Percentiles rank a stretch among this genome's conserved stretches.
Evolutionary conservation across 306 rosid species (phyloP).

Genomic region (Prosopis cineraria): DNA sequence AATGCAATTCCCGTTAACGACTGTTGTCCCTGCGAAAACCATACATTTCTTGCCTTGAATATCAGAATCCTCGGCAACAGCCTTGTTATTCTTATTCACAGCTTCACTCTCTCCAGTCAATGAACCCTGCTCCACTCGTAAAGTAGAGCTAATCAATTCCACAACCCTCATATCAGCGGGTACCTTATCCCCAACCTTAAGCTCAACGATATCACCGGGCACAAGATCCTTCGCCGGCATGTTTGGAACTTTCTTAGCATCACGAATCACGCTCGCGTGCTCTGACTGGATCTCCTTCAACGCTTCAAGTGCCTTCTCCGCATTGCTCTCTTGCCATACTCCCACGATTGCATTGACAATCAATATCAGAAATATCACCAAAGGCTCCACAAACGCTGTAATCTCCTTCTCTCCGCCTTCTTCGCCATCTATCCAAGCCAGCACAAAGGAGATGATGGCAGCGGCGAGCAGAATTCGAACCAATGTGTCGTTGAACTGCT

Average conservation of each 20-base stretch:
- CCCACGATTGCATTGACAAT: slow-evolving; percentile 57
- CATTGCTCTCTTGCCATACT: slow-evolving; percentile 78
- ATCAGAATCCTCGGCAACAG: slow-evolving; percentile 33
- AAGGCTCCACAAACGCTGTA: slow-evolving; percentile 40
- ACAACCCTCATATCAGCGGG: slow-evolving; percentile 44
- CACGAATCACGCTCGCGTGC: slow-evolving; percentile 58
- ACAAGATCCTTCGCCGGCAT: slow-evolving; percentile 64
- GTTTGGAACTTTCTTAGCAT: slow-evolving; percentile 42
- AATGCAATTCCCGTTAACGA: slow-evolving; percentile 58
- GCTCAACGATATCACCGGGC: slow-evolving; percentile 51
- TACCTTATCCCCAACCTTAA: slow-evolving; percentile 39
- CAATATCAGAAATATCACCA: slow-evolving; percentile 39
- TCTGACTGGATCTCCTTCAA: slow-evolving; percentile 72
- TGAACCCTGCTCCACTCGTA: slow-evolving; percentile 39
- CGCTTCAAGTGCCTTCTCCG: slow-evolving; percentile 76
- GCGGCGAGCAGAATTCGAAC: slow-evolving; percentile 68
- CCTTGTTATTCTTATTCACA: slow-evolving; percentile 34
- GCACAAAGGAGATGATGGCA: slow-evolving; percentile 65
- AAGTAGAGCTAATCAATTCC: slow-evolving; percentile 38
- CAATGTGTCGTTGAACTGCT: slow-evolving; percentile 70
- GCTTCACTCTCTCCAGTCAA: slow-evolving; percentile 43
- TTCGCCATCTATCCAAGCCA: slow-evolving; percentile 67
- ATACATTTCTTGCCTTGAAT: slow-evolving; percentile 41
- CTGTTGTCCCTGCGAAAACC: slow-evolving; percentile 60
- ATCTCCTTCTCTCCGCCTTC: slow-evolving; percentile 46